Evolutionary conservation across 768 basidiomycete species (phyloP), one percentile per base, ranked within the genome.

Genomic region (Leccinum ochraceum): DNA sequence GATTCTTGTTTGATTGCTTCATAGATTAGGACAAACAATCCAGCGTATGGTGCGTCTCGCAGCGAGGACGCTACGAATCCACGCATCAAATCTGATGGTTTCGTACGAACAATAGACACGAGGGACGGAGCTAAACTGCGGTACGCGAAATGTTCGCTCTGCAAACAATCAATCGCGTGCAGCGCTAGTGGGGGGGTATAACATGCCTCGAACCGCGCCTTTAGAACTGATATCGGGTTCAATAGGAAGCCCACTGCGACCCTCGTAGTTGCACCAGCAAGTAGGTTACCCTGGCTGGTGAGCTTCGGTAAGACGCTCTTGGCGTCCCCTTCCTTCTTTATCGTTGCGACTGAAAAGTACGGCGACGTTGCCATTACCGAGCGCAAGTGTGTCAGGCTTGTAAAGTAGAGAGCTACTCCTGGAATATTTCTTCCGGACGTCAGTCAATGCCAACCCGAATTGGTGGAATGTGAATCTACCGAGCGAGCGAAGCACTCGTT

Each of bases 21-120:
- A 69, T 98, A 98, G 60, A 89, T 85, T 3, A 94, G 83, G 37
- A 96, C 79, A 67, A 95, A 98, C 6, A 97, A 74, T 3, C 95
- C 95, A 1, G 95, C 94, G 67, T 95, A 94, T 1, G 95, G 95
- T 13, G 94, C 95, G 72, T 98, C 95, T 52, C 95, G 84, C n/a
- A 95, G 79, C 2, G 94, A 90, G 1, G 94, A 93, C 1, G 94
- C 92, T 24, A 89, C 67, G 69, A 94, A 89, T 0, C 95, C 95
- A 52, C 92, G 88, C 68, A 95, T 85, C 30, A 95, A 78, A 63
- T 93, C 94, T 24, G 86, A 83, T 4, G 91, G 86, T 3, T 95
- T 94, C 69, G 81, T 80, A n/a, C 84, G 86, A 3, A 79, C 72
- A 39, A 93, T 81, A 9, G 85, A 81, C 5, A 76, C 50, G 39